Percentiles rank a stretch among this genome's conserved stretches.
phyloP scores from a whole-genome alignment of 2,329 filamentous ascomycete genomes.

The Aspergillus fijiensis region DNA sequence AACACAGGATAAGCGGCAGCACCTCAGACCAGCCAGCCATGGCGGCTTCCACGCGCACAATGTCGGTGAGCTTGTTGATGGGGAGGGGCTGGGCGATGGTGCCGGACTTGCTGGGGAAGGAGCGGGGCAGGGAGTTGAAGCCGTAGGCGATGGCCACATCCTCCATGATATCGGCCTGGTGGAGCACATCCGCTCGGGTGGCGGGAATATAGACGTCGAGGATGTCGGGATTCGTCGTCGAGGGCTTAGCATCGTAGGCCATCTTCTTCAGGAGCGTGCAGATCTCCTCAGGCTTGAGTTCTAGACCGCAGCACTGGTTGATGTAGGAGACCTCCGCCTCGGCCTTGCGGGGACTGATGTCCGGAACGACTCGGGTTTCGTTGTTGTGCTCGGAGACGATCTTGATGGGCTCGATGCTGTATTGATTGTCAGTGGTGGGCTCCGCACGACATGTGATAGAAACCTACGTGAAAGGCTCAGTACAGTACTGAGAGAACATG shows the following conservation, averaged over 20 bases:
- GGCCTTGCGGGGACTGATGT: constrained; percentile 72
- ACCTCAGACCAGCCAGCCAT: constrained; percentile 97
- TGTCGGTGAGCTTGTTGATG: constrained; percentile 93
- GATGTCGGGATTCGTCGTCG: constrained; percentile 65
- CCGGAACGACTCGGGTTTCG: constrained; percentile 76
- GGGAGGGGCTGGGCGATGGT: constrained; percentile 82
- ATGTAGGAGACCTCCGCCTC: constrained; percentile 89
- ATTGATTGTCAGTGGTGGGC: constrained; percentile 7
- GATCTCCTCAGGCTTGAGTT: constrained; percentile 70
- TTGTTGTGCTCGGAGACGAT: constrained; percentile 90
- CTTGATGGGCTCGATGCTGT: constrained; percentile 79
- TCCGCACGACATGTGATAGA: neutral
- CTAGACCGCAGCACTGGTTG: constrained; percentile 85
- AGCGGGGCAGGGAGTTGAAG: constrained; percentile 90
- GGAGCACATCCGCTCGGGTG: constrained; percentile 89
- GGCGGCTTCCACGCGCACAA: constrained; percentile 82
- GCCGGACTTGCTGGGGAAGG: constrained; percentile 79
- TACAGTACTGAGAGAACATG: constrained; percentile 94
- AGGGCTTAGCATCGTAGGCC: constrained; percentile 79
- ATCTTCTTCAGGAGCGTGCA: constrained; percentile 83
- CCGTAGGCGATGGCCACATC: constrained; percentile 95
- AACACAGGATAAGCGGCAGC: constrained; percentile 93
- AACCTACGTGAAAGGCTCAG: constrained; percentile 73
- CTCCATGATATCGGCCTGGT: constrained; percentile 98
- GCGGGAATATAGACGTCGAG: constrained; percentile 81